These are phyloP conservation scores for Lactarius tabidus DNA, from an alignment of 768 basidiomycete genomes.

Conservation along the genomic window DNA sequence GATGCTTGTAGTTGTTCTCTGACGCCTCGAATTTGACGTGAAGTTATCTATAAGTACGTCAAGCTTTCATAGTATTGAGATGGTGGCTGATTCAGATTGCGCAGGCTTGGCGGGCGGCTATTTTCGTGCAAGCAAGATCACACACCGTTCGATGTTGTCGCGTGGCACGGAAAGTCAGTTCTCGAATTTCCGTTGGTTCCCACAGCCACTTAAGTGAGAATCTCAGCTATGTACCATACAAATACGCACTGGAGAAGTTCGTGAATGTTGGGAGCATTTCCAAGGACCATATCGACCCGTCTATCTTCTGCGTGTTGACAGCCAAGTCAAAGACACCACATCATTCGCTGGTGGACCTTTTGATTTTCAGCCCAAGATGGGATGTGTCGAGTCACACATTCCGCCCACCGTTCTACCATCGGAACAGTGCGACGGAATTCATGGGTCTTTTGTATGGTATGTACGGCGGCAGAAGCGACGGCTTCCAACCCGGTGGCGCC, in stretches of 20 bases:
- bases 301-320: conserved; percentile 65
- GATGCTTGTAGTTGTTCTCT: neutral
- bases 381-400: conserved; percentile 57
- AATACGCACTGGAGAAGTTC: conserved; percentile 63
- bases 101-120: conserved; percentile 51
- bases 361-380: conserved; percentile 63
- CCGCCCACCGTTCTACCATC: conserved; percentile 65
- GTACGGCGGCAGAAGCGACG: conserved; percentile 60
- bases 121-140: conserved; percentile 54
- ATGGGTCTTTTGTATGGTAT: conserved; percentile 62
- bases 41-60: conserved; percentile 25
- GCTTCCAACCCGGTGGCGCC: conserved; percentile 57
- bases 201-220: neutral
- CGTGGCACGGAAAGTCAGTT: conserved; percentile 63
- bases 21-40: conserved; percentile 46
- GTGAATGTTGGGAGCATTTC: conserved; percentile 59
- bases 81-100: neutral
- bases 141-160: conserved; percentile 70
- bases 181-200: neutral
- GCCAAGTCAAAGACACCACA: conserved; percentile 57
- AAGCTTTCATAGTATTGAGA: neutral
- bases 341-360: conserved; percentile 57
- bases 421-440: conserved; percentile 59
- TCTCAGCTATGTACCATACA: conserved; percentile 58
- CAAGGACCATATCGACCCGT: conserved; percentile 67